phyloP scores from a whole-genome alignment of 768 basidiomycete species.

The Clitopilus passeckerianus region DNA sequence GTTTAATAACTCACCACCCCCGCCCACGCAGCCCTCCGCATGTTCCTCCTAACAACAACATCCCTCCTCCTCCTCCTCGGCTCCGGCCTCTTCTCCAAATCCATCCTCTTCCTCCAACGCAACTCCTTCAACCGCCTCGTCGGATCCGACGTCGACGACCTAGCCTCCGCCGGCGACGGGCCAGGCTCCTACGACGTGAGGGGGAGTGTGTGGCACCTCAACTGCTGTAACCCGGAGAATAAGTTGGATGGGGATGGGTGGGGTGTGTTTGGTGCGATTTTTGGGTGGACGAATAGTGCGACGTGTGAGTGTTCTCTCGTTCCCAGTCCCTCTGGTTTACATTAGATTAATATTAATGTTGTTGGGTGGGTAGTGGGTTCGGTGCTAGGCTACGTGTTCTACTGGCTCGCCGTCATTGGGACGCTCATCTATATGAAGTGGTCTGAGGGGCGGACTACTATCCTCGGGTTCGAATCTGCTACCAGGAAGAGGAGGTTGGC shows the following conservation, averaged over 20 bases:
- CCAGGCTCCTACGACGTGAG: conserved; percentile 81
- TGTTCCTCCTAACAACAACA: conserved; percentile 92
- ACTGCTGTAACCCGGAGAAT: conserved; percentile 71
- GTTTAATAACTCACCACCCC: neutral
- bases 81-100: conserved; percentile 84
- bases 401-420: conserved; percentile 82
- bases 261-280: conserved; percentile 79
- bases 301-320: conserved; percentile 10
- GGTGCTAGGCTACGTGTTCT: conserved; percentile 84
- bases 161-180: conserved; percentile 51
- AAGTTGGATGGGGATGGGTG: conserved; percentile 52
- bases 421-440: conserved; percentile 66
- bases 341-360: neutral
- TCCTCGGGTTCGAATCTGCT: conserved; percentile 54
- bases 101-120: conserved; percentile 67
- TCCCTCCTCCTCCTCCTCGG: conserved; percentile 91
- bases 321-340: too few species aligned
- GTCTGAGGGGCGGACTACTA: conserved; percentile 48
- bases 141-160: conserved; percentile 68
- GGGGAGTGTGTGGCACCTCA: conserved; percentile 84
- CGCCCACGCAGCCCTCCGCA: conserved; percentile 63
- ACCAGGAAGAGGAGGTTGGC: conserved; percentile 13
- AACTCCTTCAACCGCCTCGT: conserved; percentile 65
- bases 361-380: conserved; percentile 51
- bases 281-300: conserved; percentile 85